phyloP scores from a whole-genome alignment of 371 early-diverging fungal species.

The Apophysomyces sp. region DNA sequence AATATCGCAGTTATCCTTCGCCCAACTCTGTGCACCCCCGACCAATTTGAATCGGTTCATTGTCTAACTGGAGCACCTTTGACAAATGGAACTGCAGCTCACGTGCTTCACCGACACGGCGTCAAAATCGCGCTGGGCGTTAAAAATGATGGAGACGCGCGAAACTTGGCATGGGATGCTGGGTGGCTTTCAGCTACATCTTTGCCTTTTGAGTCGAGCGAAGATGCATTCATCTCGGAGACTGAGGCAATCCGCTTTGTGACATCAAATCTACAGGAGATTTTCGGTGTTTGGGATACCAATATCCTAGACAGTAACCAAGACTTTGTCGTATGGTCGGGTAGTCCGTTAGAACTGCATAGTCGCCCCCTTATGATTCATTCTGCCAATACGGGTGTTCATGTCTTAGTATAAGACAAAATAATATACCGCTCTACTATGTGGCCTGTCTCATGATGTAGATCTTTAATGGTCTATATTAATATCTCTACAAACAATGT shows the following conservation, averaged over 20 bases:
- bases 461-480: too few species aligned
- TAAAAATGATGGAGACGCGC: slow-evolving; percentile 49
- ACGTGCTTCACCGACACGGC: slow-evolving; percentile 54
- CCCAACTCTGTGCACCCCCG: slow-evolving; percentile 65
- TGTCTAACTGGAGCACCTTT: slow-evolving; percentile 59
- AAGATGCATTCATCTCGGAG: slow-evolving; percentile 39
- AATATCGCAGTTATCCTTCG: slow-evolving; percentile 59
- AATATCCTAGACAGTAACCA: neutral
- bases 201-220: slow-evolving; percentile 8
- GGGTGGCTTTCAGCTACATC: slow-evolving; percentile 58
- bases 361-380: slow-evolving; percentile 39
- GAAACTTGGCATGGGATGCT: slow-evolving; percentile 73
- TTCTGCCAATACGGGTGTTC: neutral
- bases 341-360: slow-evolving; percentile 49
- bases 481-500: too few species aligned
- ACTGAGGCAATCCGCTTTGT: slow-evolving; percentile 66
- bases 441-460: too few species aligned
- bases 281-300: slow-evolving; percentile 37
- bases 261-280: slow-evolving; percentile 64
- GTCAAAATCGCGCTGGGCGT: slow-evolving; percentile 64
- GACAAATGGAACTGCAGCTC: slow-evolving; percentile 53
- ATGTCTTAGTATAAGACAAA: neutral
- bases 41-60: slow-evolving; percentile 57
- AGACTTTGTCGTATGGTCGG: slow-evolving; percentile 49
- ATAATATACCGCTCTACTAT: too few species aligned